These are phyloP conservation scores for Datisca glomerata DNA, from an alignment of 306 rosid genomes.

Conservation along the genomic window DNA sequence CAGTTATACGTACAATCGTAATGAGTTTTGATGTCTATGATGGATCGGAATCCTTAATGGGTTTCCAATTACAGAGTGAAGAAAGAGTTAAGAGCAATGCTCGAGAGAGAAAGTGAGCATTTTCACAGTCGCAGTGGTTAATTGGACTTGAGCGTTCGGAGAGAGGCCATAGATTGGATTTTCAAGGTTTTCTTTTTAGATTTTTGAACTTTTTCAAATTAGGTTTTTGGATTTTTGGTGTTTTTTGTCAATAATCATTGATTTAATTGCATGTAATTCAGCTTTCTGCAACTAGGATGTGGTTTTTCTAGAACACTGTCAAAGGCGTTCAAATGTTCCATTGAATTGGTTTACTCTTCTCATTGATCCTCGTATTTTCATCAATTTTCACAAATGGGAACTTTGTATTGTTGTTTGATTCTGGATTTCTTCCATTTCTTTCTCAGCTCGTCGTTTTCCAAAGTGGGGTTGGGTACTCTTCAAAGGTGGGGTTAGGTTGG, in stretches of 20 bases:
- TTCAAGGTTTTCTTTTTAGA: too few relatives aligned
- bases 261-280: background rate
- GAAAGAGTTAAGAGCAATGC: conserved; percentile 32
- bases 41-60: conserved; percentile 27
- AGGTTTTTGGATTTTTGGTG: background rate
- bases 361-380: background rate
- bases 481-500: too few relatives aligned
- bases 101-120: conserved; percentile 43
- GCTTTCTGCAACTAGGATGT: too few relatives aligned
- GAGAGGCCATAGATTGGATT: conserved; percentile 72
- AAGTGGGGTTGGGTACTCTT: too few relatives aligned
- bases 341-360: background rate
- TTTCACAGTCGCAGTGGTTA: conserved; percentile 52
- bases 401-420: conserved; percentile 4
- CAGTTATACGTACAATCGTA: conserved; percentile 11
- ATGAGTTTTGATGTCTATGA: conserved; percentile 10
- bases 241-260: background rate
- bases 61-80: conserved; percentile 29
- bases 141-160: conserved; percentile 50
- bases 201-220: too few relatives aligned
- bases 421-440: conserved; percentile 9
- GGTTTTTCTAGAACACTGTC: too few relatives aligned
- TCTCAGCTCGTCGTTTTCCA: too few relatives aligned
- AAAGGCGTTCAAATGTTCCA: too few relatives aligned
- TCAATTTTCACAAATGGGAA: background rate